phyloP scores from a whole-genome alignment of 2,329 filamentous ascomycete genomes.

The Hypoxylon sp. region DNA sequence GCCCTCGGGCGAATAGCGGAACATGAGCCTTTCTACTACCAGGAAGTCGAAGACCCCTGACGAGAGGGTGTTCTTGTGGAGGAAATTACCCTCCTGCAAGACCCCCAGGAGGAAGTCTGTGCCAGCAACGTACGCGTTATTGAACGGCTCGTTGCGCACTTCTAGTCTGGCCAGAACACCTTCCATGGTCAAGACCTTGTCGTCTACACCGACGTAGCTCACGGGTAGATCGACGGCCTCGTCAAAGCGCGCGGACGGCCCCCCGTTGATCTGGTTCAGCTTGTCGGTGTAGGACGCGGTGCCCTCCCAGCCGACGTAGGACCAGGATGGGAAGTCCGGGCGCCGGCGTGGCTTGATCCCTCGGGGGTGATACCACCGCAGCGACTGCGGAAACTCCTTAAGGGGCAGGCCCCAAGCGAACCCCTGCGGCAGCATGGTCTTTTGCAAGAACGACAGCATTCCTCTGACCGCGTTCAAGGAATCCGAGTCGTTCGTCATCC shows the following conservation, averaged over 20 bases:
- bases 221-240: background rate
- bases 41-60: background rate
- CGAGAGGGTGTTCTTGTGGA: constrained; percentile 7
- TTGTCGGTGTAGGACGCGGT: background rate
- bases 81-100: constrained; percentile 6
- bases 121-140: background rate
- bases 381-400: background rate
- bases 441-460: constrained; percentile 3
- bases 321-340: constrained; percentile 5
- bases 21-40: background rate
- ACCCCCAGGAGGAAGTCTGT: background rate
- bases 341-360: background rate
- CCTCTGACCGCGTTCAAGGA: background rate
- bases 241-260: background rate
- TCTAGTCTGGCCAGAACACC: background rate
- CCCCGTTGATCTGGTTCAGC: background rate
- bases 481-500: constrained; percentile 7
- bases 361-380: constrained; percentile 3
- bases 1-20: background rate
- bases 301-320: constrained; percentile 3
- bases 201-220: background rate
- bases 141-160: constrained; percentile 7
- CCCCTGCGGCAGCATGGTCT: background rate
- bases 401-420: constrained; percentile 9
- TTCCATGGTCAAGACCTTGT: background rate